Base-by-base conservation (phyloP, 768 basidiomycete species). In the Boletus subcaerulescens region DNA sequence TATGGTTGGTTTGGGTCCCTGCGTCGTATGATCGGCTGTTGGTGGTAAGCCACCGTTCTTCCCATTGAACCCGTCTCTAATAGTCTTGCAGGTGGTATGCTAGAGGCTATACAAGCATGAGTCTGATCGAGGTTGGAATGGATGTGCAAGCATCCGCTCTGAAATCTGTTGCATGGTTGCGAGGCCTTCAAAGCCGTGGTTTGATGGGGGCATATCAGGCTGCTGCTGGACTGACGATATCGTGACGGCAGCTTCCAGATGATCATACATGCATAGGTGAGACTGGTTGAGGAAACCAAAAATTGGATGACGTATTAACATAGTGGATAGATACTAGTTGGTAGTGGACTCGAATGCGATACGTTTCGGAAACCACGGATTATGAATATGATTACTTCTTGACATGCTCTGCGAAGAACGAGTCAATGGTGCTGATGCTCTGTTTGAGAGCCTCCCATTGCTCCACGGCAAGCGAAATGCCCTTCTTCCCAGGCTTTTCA, bases 401-500 rank as follows among this genome's bases (percentile, higher is more conserved):
- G 52, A 57, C 59, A 8, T 60, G 50, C 31, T 67, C 63, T 33
- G 60, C 71, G 48, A 87, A 73, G 24, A 85, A 69, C 5, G 74
- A 62, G 63, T 89, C 86, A 50, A 91, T 77, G n/a, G 64, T 68
- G 11, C 62, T 60, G 1, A 69, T 58, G 38, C 71, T 69, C 15
- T 65, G 66, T 64, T 80, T 85, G 50, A 91, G 71, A 12, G 65
- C 61, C 43, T 84, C 71, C 87, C 87, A 88, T 81, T 88, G 88
- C 18, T 91, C 89, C 3, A 73, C 45, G 14, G 73, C 68, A 26
- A 93, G 74, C 0, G 86, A 79, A 48, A 92, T 87, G 10, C 89
- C 91, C 62, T 91, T 93, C 70, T 90, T 92, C 0, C 89, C 88
- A 0, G 91, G 90, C 57, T 86, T 89, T 59, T 81, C 77, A 4